Conservation (phyloP, 1,284 basidiomycete genomes). For the Mycena sp. region DNA sequence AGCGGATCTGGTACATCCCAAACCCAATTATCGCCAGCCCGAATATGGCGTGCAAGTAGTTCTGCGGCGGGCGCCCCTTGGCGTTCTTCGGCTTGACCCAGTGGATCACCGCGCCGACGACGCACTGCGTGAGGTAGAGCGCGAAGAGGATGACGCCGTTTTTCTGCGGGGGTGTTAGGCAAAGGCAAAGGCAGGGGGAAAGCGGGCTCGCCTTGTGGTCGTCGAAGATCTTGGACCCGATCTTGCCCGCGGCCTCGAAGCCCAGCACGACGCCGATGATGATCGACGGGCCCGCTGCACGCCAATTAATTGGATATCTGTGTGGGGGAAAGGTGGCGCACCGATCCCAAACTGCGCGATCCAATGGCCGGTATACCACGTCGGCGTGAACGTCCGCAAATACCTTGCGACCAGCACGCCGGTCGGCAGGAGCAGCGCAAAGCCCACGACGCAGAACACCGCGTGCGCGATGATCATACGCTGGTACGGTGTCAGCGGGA, state of each 20-base stretch:
- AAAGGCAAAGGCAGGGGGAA: slow-evolving; percentile 14
- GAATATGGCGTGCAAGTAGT: slow-evolving; percentile 65
- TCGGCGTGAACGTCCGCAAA: slow-evolving; percentile 59
- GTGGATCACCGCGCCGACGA: slow-evolving; percentile 69
- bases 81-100: slow-evolving; percentile 55
- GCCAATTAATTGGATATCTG: not conserved
- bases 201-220: slow-evolving; percentile 56
- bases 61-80: slow-evolving; percentile 59
- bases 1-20: slow-evolving; percentile 62
- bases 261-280: slow-evolving; percentile 61
- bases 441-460: slow-evolving; percentile 60
- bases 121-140: slow-evolving; percentile 67
- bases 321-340: slow-evolving; percentile 35
- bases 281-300: slow-evolving; percentile 57
- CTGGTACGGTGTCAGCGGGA: slow-evolving; percentile 49
- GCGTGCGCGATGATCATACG: slow-evolving; percentile 63
- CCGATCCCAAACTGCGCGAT: slow-evolving; percentile 55
- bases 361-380: slow-evolving; percentile 68
- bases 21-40: slow-evolving; percentile 61
- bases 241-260: slow-evolving; percentile 52
- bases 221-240: slow-evolving; percentile 53
- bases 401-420: slow-evolving; percentile 69
- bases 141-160: slow-evolving; percentile 68
- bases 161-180: slow-evolving; percentile 46
- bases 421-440: slow-evolving; percentile 65